phyloP scores from a whole-genome alignment of 2,329 filamentous ascomycete genomes.

The Nemania abortiva region DNA sequence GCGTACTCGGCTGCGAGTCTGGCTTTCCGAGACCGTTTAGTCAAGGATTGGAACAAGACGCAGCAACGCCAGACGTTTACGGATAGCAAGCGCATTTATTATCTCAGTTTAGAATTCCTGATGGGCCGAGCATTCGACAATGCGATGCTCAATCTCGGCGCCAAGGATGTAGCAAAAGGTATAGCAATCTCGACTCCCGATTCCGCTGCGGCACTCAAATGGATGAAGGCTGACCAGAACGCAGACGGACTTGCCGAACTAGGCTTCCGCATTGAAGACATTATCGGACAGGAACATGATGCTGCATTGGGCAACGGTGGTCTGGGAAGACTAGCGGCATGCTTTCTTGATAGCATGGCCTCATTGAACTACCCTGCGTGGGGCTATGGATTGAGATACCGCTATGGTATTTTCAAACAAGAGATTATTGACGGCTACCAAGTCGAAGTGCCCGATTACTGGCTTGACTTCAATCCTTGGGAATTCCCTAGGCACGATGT shows the following conservation, averaged over 20 bases:
- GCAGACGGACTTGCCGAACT: slow-evolving; percentile 86
- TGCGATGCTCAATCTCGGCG: slow-evolving; percentile 94
- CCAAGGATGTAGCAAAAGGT: slow-evolving; percentile 88
- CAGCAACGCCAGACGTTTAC: slow-evolving; percentile 94
- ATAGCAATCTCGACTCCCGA: slow-evolving; percentile 47
- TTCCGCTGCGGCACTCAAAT: not conserved
- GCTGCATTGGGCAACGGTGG: slow-evolving; percentile 96
- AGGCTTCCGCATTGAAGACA: slow-evolving; percentile 96
- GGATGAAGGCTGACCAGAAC: slow-evolving; percentile 31
- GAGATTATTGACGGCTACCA: slow-evolving; percentile 98
- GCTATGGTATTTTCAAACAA: slow-evolving; percentile 99
- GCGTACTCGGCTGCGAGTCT: slow-evolving; percentile 92
- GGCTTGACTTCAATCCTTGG: slow-evolving; percentile 99
- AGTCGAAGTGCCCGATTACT: slow-evolving; percentile 98
- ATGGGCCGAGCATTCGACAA: slow-evolving; percentile 98
- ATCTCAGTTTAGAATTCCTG: slow-evolving; percentile 95
- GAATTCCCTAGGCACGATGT: slow-evolving; percentile 97
- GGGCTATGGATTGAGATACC: slow-evolving; percentile 96
- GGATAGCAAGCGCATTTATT: slow-evolving; percentile 95
- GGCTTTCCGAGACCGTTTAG: slow-evolving; percentile 90
- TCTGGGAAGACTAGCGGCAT: slow-evolving; percentile 92
- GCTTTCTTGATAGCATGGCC: slow-evolving; percentile 95
- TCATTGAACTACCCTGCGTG: slow-evolving; percentile 96
- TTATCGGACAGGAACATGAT: slow-evolving; percentile 94
- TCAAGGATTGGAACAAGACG: slow-evolving; percentile 97